These are phyloP conservation scores for Oryza nivara DNA, from an alignment of 176 grass and related monocot genomes.

Conservation along the genomic window DNA sequence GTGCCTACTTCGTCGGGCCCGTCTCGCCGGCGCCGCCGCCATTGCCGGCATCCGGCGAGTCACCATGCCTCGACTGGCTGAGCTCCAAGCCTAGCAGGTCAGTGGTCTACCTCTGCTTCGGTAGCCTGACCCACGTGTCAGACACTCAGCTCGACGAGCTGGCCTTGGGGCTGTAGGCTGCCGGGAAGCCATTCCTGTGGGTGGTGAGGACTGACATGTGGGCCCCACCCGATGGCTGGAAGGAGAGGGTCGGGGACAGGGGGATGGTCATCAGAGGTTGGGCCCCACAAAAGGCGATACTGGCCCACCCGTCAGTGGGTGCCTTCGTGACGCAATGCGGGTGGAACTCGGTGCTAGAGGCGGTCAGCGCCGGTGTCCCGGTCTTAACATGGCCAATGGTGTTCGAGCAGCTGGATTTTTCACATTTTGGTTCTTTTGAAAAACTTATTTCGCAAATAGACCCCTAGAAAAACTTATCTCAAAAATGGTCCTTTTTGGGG, in stretches of 20 bases:
- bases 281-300: conserved; percentile 31
- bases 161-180: conserved; percentile 40
- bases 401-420: not conserved
- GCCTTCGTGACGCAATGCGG: conserved; percentile 24
- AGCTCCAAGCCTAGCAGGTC: conserved; percentile 8
- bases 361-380: not conserved
- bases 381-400: conserved; percentile 24
- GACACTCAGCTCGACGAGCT: conserved; percentile 33
- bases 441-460: no score
- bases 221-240: conserved; percentile 3
- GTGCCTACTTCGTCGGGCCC: conserved; percentile 38
- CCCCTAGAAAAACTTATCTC: no score
- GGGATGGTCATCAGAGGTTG: conserved; percentile 31
- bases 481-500: no score
- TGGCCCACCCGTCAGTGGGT: conserved; percentile 10
- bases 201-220: not conserved
- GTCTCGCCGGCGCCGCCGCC: not conserved
- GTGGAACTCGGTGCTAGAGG: conserved; percentile 43
- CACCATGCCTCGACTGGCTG: conserved; percentile 32
- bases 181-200: conserved; percentile 41
- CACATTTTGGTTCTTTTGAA: no score
- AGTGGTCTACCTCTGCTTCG: conserved; percentile 50
- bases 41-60: not conserved
- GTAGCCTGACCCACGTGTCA: conserved; percentile 18
- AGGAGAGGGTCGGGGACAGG: not conserved